phyloP scores from a whole-genome alignment of 257 asterid species.

The Perilla frutescens region DNA sequence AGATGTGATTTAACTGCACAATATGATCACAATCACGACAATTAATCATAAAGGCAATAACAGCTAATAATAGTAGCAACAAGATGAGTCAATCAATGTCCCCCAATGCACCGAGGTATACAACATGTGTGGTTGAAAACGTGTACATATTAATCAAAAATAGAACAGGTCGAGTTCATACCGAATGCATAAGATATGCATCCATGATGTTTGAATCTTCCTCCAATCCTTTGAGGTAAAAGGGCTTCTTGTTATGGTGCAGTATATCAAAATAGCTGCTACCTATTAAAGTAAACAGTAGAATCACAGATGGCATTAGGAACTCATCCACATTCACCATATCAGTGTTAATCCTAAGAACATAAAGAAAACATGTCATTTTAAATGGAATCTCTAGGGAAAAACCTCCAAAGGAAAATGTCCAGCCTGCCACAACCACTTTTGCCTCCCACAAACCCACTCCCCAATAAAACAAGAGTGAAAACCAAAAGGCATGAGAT shows the following conservation, averaged over 20 bases:
- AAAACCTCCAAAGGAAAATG: constrained; percentile 1
- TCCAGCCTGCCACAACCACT: not conserved
- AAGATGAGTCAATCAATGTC: not conserved
- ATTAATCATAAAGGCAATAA: constrained; percentile 26
- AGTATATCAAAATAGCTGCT: constrained; percentile 87
- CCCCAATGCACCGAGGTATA: not conserved
- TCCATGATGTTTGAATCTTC: constrained; percentile 90
- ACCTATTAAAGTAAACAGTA: constrained; percentile 54
- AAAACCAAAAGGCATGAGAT: not conserved
- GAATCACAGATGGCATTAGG: constrained; percentile 32
- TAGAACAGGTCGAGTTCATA: constrained; percentile 43
- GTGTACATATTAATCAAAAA: constrained; percentile 13
- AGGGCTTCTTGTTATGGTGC: constrained; percentile 94
- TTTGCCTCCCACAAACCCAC: constrained; percentile 1
- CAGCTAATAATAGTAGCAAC: constrained; percentile 21
- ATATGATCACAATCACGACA: constrained; percentile 25
- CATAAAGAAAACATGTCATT: constrained; percentile 13
- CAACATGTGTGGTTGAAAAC: constrained; percentile 8
- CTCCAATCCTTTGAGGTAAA: constrained; percentile 77
- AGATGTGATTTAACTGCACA: constrained; percentile 89
- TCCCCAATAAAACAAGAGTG: not conserved
- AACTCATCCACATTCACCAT: constrained; percentile 26
- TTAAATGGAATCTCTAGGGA: constrained; percentile 14
- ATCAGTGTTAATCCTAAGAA: constrained; percentile 20
- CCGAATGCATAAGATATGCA: constrained; percentile 88